These are phyloP conservation scores for Malbranchea cinnamomea DNA, from an alignment of 2,329 filamentous ascomycete genomes.

Conservation along the genomic window DNA sequence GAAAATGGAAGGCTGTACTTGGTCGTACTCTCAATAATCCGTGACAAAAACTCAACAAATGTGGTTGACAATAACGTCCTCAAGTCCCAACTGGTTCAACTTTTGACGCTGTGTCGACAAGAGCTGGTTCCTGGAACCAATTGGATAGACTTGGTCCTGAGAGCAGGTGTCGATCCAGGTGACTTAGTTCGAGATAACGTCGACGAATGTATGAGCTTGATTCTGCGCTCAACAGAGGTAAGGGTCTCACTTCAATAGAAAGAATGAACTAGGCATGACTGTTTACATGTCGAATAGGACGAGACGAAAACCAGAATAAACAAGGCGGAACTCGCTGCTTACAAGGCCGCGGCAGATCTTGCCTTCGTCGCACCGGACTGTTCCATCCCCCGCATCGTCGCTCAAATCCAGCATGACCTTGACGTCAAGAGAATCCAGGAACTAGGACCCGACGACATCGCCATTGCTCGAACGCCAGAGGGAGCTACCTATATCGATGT, in stretches of 20 bases:
- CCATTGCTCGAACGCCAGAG: slow-evolving; percentile 82
- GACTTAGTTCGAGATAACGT: slow-evolving; percentile 52
- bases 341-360: slow-evolving; percentile 72
- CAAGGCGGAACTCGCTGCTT: slow-evolving; percentile 50
- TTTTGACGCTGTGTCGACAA: slow-evolving; percentile 64
- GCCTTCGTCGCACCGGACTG: slow-evolving; percentile 81
- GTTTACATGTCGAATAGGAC: slow-evolving; percentile 13
- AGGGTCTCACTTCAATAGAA: slow-evolving; percentile 18
- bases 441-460: slow-evolving; percentile 75
- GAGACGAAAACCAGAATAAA: slow-evolving; percentile 21
- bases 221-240: slow-evolving; percentile 45
- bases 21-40: slow-evolving; percentile 33
- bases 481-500: slow-evolving; percentile 84
- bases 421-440: slow-evolving; percentile 52
- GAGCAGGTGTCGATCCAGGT: slow-evolving; percentile 69
- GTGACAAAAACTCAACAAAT: slow-evolving; percentile 15
- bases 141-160: slow-evolving; percentile 83
- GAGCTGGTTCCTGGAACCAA: slow-evolving; percentile 62
- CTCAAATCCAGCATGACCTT: slow-evolving; percentile 60
- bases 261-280: no score
- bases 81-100: slow-evolving; percentile 55
- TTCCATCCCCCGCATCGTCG: slow-evolving; percentile 61
- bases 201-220: slow-evolving; percentile 51
- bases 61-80: slow-evolving; percentile 36
- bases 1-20: slow-evolving; percentile 49